phyloP scores from a whole-genome alignment of 1,284 basidiomycete genomes.

The Fomitopsis betulina region DNA sequence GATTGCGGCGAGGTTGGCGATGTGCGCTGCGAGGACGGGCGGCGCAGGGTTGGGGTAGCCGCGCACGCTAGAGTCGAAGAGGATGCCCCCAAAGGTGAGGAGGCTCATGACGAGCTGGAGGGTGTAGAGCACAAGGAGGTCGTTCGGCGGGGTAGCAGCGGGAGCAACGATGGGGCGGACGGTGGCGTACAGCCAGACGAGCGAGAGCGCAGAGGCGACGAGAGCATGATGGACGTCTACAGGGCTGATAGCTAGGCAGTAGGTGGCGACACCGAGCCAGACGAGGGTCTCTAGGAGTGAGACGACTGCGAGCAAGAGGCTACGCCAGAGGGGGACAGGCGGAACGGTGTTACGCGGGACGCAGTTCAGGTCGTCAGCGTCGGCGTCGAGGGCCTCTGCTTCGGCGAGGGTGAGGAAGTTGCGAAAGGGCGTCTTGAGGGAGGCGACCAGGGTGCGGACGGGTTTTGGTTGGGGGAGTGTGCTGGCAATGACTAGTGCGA shows the following conservation, averaged over 20 bases:
- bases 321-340: slow-evolving; percentile 49
- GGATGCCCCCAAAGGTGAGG: slow-evolving; percentile 42
- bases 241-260: slow-evolving; percentile 28
- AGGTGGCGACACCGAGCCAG: slow-evolving; percentile 49
- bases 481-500: slow-evolving; percentile 39
- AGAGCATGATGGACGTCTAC: slow-evolving; percentile 25
- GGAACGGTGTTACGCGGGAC: slow-evolving; percentile 9
- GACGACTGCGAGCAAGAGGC: slow-evolving; percentile 43
- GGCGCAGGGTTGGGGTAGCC: slow-evolving; percentile 33
- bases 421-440: slow-evolving; percentile 36
- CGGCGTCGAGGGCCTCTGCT: slow-evolving; percentile 46
- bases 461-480: slow-evolving; percentile 31
- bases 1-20: slow-evolving; percentile 40
- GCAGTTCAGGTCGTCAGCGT: slow-evolving; percentile 20
- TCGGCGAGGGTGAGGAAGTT: slow-evolving; percentile 53
- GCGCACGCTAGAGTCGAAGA: slow-evolving; percentile 42
- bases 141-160: slow-evolving; percentile 42
- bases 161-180: slow-evolving; percentile 38
- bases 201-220: slow-evolving; percentile 37
- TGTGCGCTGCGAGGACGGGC: slow-evolving; percentile 27
- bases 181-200: slow-evolving; percentile 55
- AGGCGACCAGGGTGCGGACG: slow-evolving; percentile 20
- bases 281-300: slow-evolving; percentile 44
- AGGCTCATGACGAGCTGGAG: slow-evolving; percentile 37
- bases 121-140: slow-evolving; percentile 48